Conservation (phyloP, 1,284 basidiomycete species). For the Singerocomus inundabilis region DNA sequence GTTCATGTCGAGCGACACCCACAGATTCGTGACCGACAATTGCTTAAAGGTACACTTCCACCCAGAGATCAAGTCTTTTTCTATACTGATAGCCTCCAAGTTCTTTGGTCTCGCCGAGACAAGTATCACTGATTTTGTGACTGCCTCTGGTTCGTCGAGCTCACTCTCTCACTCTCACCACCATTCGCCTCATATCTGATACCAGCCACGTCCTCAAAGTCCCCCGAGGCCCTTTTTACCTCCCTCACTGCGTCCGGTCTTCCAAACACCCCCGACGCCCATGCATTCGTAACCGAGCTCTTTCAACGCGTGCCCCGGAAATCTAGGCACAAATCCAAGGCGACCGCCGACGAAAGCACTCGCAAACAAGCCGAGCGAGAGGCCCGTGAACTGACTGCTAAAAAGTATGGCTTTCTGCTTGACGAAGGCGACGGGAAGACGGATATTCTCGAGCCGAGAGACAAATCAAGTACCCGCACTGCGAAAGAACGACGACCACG, state of each 20-base stretch:
- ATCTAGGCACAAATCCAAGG: constrained; percentile 62
- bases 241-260: constrained; percentile 78
- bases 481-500: constrained; percentile 63
- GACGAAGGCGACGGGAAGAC: constrained; percentile 59
- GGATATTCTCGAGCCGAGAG: constrained; percentile 46
- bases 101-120: constrained; percentile 81
- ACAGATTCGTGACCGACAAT: constrained; percentile 86
- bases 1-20: constrained; percentile 49
- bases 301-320: constrained; percentile 75
- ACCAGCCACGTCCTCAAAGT: constrained; percentile 78
- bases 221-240: constrained; percentile 73
- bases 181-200: background rate
- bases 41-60: constrained; percentile 62
- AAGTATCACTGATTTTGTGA: constrained; percentile 82
- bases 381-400: constrained; percentile 63
- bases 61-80: background rate
- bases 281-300: constrained; percentile 77
- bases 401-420: constrained; percentile 76
- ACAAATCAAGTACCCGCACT: constrained; percentile 45
- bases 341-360: constrained; percentile 42
- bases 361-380: constrained; percentile 70
- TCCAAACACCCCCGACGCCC: constrained; percentile 75
- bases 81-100: constrained; percentile 37
- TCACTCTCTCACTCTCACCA: too few relatives aligned
- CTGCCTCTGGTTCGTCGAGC: constrained; percentile 79